A percentile compares a stretch with the other conserved stretches of the same genome.
Evolutionary conservation across 148 eudicot genomes (phyloP).

Genomic region (Persicaria tinctoria): DNA sequence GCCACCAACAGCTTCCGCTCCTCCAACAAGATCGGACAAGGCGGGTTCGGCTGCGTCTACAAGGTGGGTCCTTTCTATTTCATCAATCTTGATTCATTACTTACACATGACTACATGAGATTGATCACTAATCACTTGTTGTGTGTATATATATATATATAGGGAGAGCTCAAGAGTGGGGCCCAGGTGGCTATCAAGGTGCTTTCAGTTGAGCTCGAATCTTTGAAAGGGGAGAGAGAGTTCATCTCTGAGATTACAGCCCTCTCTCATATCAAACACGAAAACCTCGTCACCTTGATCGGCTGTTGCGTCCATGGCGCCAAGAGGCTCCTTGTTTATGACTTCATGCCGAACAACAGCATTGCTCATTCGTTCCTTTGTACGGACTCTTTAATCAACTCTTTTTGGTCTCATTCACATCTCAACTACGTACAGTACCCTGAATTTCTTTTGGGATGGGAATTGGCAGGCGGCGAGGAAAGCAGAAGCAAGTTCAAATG

Average conservation of each 20-base stretch:
- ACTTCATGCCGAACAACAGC: conserved; percentile 62
- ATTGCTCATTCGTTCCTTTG: conserved; percentile 48
- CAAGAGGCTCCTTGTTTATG: conserved; percentile 49
- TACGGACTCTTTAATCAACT: conserved; percentile 13
- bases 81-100: background rate
- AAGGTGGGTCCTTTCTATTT: conserved; percentile 27
- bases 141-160: conserved; percentile 12
- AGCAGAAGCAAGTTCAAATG: conserved; percentile 40
- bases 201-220: conserved; percentile 46
- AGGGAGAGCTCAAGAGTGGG: conserved; percentile 58
- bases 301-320: conserved; percentile 67
- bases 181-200: conserved; percentile 54
- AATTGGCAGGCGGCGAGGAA: conserved; percentile 23
- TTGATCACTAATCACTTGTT: background rate
- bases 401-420: background rate
- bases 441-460: background rate
- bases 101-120: too few relatives aligned
- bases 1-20: conserved; percentile 37
- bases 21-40: conserved; percentile 54
- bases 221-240: conserved; percentile 63
- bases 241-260: conserved; percentile 59
- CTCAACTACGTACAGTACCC: too few relatives aligned
- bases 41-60: conserved; percentile 58
- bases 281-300: conserved; percentile 52
- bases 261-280: conserved; percentile 45